Evolutionary conservation across 1,139 yeast genomes (phyloP), one percentile per base, ranked within the genome.

Genomic region (Scheffersomyces quercinus): DNA sequence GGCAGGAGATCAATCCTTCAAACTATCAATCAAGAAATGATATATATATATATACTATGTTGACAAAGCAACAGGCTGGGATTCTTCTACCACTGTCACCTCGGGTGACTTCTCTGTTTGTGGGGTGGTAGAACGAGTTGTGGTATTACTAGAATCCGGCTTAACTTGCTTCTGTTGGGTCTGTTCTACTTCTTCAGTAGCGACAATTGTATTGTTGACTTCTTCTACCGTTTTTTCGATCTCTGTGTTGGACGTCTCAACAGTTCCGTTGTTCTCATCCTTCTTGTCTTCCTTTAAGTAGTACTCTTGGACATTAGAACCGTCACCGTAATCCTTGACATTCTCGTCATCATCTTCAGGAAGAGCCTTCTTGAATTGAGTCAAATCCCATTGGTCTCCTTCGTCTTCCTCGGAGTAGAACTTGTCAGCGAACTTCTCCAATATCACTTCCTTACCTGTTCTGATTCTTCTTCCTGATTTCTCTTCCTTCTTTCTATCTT

Each of bases 371-470:
- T 75, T 77, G 66, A 83, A 83, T 57, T 80, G 82, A 30, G 88
- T 73, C 69, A 86, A 79, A 65, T 86, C 95, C 77, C 85, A 83
- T 48, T 81, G 86, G 20, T 82, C 82, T 38, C 85, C 87, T 30
- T 64, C 62, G 42, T 65, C 68, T 48, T 75, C 79, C 49, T 81
- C 88, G 28, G 74, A 59, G 53, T 71, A 73, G 55, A 62, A 73
- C 50, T 73, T 88, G 58, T 87, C 93, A 40, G 84, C 73, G 64
- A 80, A 88, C 67, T 85, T 83, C 67, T 85, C 82, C 64, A 83
- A 75, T 52, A 93, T 79, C 47, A 90, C 73, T 68, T 93, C 96
- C 65, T 83, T 83, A 55, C 99, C 99, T 20, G 89, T 81, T 50
- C 83, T 70, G 37, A 67, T 68, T 52, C 70, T 70, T 62, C 75